Percentiles rank a stretch among this genome's conserved stretches.
Conservation (phyloP, 1,284 basidiomycete species). For the Sanghuangporus sanghuang region DNA sequence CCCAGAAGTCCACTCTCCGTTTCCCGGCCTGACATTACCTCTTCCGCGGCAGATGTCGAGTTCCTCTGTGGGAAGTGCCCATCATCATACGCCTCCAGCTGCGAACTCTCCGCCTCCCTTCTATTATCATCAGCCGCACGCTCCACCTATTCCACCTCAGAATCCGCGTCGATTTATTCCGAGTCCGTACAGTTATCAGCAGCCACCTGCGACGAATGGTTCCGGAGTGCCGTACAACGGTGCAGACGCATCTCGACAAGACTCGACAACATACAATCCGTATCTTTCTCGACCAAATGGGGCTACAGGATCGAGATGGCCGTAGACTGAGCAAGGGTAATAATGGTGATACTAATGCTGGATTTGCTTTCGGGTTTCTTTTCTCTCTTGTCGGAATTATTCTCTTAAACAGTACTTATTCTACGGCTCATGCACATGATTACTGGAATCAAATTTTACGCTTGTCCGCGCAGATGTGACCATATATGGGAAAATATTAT, state of each 20-base stretch:
- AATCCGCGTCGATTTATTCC: not conserved
- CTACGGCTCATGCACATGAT: slow-evolving; percentile 1
- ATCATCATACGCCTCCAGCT: not conserved
- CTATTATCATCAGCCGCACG: not conserved
- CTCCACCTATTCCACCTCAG: not conserved
- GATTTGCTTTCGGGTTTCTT: not conserved
- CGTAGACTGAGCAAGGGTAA: not conserved
- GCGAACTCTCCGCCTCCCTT: slow-evolving; percentile 1
- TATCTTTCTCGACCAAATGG: slow-evolving; percentile 13
- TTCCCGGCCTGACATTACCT: not conserved
- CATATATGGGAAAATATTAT: not conserved
- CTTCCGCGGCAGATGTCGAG: slow-evolving; percentile 1
- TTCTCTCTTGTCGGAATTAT: not conserved
- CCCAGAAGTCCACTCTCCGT: not conserved
- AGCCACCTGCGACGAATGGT: not conserved
- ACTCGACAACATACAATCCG: not conserved
- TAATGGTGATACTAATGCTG: not conserved
- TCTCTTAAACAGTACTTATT: not conserved
- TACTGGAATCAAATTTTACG: not conserved
- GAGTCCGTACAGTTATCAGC: not conserved
- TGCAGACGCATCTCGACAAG: not conserved
- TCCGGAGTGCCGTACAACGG: not conserved
- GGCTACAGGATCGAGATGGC: slow-evolving; percentile 8
- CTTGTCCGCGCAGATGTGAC: not conserved
- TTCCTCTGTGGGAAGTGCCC: not conserved